Conservation (phyloP, 2,329 filamentous ascomycete species). For the Aspergillus niger region DNA sequence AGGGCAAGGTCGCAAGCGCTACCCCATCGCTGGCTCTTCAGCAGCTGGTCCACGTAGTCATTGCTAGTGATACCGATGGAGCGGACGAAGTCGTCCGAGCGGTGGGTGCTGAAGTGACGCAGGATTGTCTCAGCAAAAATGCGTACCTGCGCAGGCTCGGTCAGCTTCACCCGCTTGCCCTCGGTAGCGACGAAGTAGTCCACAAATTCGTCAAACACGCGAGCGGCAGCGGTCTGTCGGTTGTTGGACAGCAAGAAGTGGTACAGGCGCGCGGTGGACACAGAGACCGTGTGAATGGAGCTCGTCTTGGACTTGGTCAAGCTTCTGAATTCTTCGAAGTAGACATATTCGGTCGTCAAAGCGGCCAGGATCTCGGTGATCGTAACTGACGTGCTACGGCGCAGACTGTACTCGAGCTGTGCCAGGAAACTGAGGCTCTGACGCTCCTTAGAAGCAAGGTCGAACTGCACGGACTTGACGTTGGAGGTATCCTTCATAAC, state of each 20-base stretch:
- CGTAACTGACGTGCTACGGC: constrained; percentile 27
- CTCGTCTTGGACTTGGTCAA: constrained; percentile 41
- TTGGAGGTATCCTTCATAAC: constrained; percentile 41
- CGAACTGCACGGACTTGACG: constrained; percentile 33
- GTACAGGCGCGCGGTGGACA: constrained; percentile 39
- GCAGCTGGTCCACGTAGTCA: constrained; percentile 30
- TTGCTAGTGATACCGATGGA: constrained; percentile 42
- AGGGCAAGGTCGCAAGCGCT: constrained; percentile 37
- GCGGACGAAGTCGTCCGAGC: constrained; percentile 37
- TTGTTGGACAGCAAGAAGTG: constrained; percentile 31
- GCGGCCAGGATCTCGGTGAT: constrained; percentile 48
- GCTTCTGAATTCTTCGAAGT: constrained; percentile 44
- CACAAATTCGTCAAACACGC: constrained; percentile 34
- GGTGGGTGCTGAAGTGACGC: constrained; percentile 38
- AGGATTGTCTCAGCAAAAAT: constrained; percentile 37
- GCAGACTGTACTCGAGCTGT: constrained; percentile 47
- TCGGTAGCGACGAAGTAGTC: constrained; percentile 37
- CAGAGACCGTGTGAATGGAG: constrained; percentile 39
- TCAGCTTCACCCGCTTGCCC: constrained; percentile 31
- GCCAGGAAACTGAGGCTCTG: constrained; percentile 48
- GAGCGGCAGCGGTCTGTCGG: constrained; percentile 26
- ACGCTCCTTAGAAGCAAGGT: constrained; percentile 38
- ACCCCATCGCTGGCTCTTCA: constrained; percentile 33
- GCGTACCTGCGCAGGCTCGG: constrained; percentile 30
- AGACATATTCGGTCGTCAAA: constrained; percentile 47